Evolutionary conservation across 148 eudicot genomes (phyloP), one percentile per base, ranked within the genome.

Genomic region (Tetragonia tetragonoides): DNA sequence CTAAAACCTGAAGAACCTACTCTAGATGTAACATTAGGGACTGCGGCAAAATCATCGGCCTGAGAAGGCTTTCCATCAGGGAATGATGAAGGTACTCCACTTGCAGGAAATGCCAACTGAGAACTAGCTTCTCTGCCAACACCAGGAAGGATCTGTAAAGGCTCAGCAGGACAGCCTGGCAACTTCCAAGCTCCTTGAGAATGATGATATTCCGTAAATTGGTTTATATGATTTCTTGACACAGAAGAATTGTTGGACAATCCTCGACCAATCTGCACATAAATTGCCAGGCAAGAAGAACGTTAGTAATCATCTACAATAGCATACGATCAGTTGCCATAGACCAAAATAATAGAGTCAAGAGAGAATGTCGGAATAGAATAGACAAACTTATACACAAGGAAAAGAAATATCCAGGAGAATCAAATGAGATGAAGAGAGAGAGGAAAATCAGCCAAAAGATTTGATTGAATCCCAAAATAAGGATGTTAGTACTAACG

Each of bases 201-300:
- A 82, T 79, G 74, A 46, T 60, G 84, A 81, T 90, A 75, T 21
- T 80, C 82, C 10, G 78, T 60, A 72, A 70, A 66, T 51, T 82
- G 83, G 61, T 68, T 77, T 11, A 68, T 74, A 21, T 78, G 83
- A 69, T 82, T 85, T 73, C 68, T 81, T 18, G 75, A 46, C 72
- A 85, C 82, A 54, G 73, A 62, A 61, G 73, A 67, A 62, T 83
- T 85, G 74, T 81, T 66, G 67, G 76, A 80, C 56, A 80, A 77
- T 70, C 87, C 87, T 81, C 60, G 72, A 68, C 80, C 87, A 68
- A 75, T 83, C 98, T 94, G 93, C 85, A 85, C 9, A 41, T 78
- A 34, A 70, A 76, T 21, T 2, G 0, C 64, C 63, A 28, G 0
- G 34, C 34, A 28, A 28, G 34, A 28, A 28, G 34, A 28, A 28